Base-by-base conservation (phyloP, 495 filamentous ascomycete genomes). In the Neurospora pannonica region DNA sequence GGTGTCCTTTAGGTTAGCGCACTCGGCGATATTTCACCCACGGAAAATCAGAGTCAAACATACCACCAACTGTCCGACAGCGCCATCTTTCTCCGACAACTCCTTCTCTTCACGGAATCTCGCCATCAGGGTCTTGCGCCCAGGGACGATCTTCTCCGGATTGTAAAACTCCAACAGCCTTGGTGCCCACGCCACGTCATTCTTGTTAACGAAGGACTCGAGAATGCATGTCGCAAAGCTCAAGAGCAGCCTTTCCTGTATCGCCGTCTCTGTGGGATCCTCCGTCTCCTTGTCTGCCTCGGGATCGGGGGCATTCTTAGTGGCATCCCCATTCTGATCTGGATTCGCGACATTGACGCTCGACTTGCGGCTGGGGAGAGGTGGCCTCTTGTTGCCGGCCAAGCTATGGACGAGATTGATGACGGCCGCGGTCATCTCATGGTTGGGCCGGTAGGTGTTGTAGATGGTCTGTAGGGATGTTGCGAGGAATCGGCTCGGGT, bases 401-500 rank as follows among this genome's bases (percentile, higher is more conserved):
- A 97, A 82, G 31, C 89, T 89, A 76, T 91, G 90, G 72, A 95
- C 84, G 71, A 97, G 90, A 71, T 92, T 91, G 48, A 96, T 87
- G 31, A 94, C 86, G 10, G 92, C 89, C 0, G 90, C 84, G 2
- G 93, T 94, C 76, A 91, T 90, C 79, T 92, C 91, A 77, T 83
- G 75, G 38, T 83, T 85, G 74, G 87, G 83, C 42, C 87, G 86
- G 80, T 94, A 97, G 5, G 91, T 88, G 39, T 88, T 85, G 21
- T 93, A 84, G 13, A 93, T 88, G 15, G 93, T 92, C 74, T 93
- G 91, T 19, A 98, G 87, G 38, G 94, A 94, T 2, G 93, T 93
- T n/a, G 93, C 93, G 38, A 99, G 86, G 81, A 99, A 99, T 21
- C 95, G 92, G 73, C 93, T 97, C 3, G 96, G 96, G 73, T 91